A percentile compares a stretch with the other conserved stretches of the same genome.
These are phyloP conservation scores for Castanopsis chinensis DNA, from an alignment of 306 rosid genomes.

Conservation along the genomic window DNA sequence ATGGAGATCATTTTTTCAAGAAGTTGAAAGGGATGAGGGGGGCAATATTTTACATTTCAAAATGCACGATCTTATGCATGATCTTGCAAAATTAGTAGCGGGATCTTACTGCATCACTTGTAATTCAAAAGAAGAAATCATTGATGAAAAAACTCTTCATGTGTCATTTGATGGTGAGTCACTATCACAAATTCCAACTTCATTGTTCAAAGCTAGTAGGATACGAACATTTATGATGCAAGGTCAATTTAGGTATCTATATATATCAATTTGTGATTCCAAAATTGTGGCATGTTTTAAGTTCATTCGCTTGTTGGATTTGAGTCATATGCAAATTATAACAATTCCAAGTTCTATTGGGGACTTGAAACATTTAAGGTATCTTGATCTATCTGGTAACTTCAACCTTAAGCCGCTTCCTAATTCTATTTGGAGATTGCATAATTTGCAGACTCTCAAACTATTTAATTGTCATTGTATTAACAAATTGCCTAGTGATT, in stretches of 20 bases:
- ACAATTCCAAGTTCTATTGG: conserved; percentile 1
- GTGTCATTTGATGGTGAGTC: neutral
- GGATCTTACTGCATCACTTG: neutral
- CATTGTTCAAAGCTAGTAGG: neutral
- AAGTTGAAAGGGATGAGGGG: neutral
- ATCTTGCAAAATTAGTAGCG: conserved; percentile 26
- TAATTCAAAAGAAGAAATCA: too few relatives aligned
- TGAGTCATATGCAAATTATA: neutral
- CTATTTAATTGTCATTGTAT: neutral
- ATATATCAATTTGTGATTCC: neutral
- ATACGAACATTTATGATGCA: conserved; percentile 7
- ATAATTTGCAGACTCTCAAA: conserved; percentile 28
- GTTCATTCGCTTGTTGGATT: conserved; percentile 19
- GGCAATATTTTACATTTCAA: neutral
- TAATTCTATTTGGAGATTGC: neutral
- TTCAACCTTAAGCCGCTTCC: too few relatives aligned
- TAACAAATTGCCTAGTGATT: conserved; percentile 12
- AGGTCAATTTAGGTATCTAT: rapidly evolving
- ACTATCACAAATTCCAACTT: rapidly evolving
- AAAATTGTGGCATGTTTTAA: neutral
- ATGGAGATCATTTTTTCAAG: conserved; percentile 38
- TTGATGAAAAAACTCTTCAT: too few relatives aligned
- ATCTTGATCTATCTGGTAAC: too few relatives aligned
- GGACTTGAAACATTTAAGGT: conserved; percentile 30
- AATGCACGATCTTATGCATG: conserved; percentile 39